Evolutionary conservation across 2,329 filamentous ascomycete genomes (phyloP), one percentile per base, ranked within the genome.

Genomic region (Ophiognomonia clavigignenti-juglandacearum): DNA sequence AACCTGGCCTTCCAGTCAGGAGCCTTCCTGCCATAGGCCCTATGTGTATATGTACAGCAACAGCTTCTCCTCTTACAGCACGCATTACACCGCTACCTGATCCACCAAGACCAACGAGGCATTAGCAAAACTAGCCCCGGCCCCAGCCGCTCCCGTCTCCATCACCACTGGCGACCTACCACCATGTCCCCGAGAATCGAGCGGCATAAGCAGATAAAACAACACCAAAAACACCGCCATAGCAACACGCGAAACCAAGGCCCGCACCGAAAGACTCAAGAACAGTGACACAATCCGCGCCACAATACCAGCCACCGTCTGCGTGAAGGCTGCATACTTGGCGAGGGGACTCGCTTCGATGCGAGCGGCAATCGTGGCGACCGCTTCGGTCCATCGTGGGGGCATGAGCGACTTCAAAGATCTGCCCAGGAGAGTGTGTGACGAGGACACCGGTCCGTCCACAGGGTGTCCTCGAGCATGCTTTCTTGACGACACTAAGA

Each of bases 241-340:
- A 34, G 41, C 48, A 14, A 48, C 46, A 48, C 53, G 46, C 20
- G 42, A 47, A 16, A 55, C 45, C 27, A 56, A 16, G 10, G 51
- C 38, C 37, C 47, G 43, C n/a, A 54, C 32, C 20, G 45, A 48
- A 18, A 56, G 39, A 36, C 47, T 51, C 34, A 54, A 20, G 22
- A 56, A 36, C 29, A 47, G n/a, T 9, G 46, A 46, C 10, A 45
- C 4, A 23, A 45, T 26, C 14, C 43, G 23, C 13, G 36, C 26
- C 14, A 43, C 18, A 27, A 43, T 20, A 14, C 50, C 49, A 5
- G 53, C 42, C 26, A 47, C 31, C 18, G 49, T 51, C 45, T 34
- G 41, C 39, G 42, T 43, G 23, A 40, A 49, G 29, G 42, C 49
- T n/a, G n/a, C n/a, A n/a, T n/a, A n/a, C n/a, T n/a, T n/a, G 32